Evolutionary conservation across 2,329 filamentous ascomycete genomes (phyloP).

Genomic region (Leptodontidium sp.): DNA sequence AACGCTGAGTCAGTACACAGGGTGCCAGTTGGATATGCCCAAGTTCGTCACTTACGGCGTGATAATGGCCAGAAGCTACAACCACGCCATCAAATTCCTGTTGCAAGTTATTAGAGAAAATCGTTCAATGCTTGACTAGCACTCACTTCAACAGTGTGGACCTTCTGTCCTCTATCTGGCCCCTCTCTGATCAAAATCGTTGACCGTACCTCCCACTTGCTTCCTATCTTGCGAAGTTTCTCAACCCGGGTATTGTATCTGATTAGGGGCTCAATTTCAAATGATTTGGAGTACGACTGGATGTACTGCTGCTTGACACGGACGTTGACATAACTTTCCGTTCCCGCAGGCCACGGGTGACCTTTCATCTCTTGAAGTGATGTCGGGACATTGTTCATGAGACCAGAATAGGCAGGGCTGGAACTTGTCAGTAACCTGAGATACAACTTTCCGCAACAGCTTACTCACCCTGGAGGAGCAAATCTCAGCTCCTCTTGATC

Average conservation of each 20-base stretch:
- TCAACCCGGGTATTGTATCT: constrained; percentile 41
- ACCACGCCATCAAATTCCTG: constrained; percentile 68
- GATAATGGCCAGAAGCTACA: constrained; percentile 73
- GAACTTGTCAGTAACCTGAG: background rate
- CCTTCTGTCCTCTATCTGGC: constrained; percentile 17
- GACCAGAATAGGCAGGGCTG: constrained; percentile 40
- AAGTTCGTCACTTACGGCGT: constrained; percentile 39
- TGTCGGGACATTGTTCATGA: constrained; percentile 43
- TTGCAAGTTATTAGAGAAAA: constrained; percentile 21
- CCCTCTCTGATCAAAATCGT: constrained; percentile 28
- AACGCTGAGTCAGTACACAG: background rate
- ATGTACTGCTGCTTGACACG: constrained; percentile 39
- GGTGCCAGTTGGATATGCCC: background rate
- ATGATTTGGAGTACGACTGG: constrained; percentile 32
- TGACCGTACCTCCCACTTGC: constrained; percentile 37
- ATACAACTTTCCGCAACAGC: background rate
- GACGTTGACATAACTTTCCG: constrained; percentile 39
- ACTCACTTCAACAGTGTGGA: constrained; percentile 28
- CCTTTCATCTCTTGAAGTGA: constrained; percentile 39
- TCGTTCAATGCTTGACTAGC: background rate
- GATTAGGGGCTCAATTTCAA: constrained; percentile 33
- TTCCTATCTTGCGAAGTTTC: constrained; percentile 33
- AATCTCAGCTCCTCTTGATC: constrained; percentile 34
- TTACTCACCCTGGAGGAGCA: constrained; percentile 41
- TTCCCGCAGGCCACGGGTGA: constrained; percentile 40